Evolutionary conservation across 768 basidiomycete genomes (phyloP).

Genomic region (Tricholoma flavovirens): DNA sequence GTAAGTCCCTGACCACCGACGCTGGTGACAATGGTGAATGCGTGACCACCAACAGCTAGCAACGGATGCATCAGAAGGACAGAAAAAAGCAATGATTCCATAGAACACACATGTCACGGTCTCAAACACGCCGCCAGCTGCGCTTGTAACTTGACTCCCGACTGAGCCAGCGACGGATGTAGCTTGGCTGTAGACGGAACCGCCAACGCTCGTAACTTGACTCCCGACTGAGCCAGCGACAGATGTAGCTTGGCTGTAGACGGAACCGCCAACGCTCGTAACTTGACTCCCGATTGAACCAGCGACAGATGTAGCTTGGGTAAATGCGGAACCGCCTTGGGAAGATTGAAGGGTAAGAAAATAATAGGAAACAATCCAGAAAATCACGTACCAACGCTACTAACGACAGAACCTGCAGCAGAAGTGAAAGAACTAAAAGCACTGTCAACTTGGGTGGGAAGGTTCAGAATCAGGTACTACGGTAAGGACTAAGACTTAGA

Average conservation of each 20-base stretch:
- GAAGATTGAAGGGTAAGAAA: neutral
- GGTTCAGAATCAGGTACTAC: conserved; percentile 11
- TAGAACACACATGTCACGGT: conserved; percentile 37
- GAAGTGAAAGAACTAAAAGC: conserved; percentile 35
- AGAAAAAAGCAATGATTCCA: conserved; percentile 5
- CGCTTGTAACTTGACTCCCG: conserved; percentile 25
- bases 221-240: conserved; percentile 21
- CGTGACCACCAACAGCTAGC: conserved; percentile 49
- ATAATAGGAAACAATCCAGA: neutral
- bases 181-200: conserved; percentile 31
- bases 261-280: conserved; percentile 33
- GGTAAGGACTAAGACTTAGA: too few relatives aligned
- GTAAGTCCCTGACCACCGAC: conserved; percentile 57
- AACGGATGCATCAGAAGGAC: conserved; percentile 15
- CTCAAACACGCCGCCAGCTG: conserved; percentile 27
- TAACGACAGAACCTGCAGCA: conserved; percentile 23
- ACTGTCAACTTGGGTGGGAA: conserved; percentile 26
- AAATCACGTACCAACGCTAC: conserved; percentile 22
- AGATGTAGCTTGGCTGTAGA: conserved; percentile 28
- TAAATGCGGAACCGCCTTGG: conserved; percentile 35
- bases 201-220: conserved; percentile 29
- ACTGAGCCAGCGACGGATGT: conserved; percentile 20
- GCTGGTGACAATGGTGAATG: conserved; percentile 51
- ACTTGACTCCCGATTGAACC: conserved; percentile 22
- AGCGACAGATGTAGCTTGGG: conserved; percentile 23